Evolutionary conservation across 1,284 basidiomycete species (phyloP).

Genomic region (Earliella scabrosa): DNA sequence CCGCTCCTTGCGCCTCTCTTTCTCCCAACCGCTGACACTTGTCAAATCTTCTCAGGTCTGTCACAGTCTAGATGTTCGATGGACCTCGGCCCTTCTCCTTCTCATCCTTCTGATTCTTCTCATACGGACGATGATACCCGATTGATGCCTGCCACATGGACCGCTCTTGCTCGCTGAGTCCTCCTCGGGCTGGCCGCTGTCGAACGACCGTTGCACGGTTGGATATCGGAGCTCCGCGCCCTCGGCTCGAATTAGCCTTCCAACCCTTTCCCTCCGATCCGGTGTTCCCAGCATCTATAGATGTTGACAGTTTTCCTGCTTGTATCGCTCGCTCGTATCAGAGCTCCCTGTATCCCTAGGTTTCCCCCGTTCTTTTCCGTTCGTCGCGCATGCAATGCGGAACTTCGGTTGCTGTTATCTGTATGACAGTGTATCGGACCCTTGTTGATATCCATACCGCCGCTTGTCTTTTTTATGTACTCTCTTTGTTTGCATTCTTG

Average conservation of each 20-base stretch:
- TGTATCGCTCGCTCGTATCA: too few species aligned
- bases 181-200: too few species aligned
- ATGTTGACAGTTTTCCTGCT: neutral
- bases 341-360: neutral
- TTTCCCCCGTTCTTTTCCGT: too few species aligned
- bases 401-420: too few species aligned
- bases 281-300: neutral
- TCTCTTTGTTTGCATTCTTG: too few species aligned
- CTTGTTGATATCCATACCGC: too few species aligned
- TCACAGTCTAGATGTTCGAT: conserved; percentile 11
- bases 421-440: too few species aligned
- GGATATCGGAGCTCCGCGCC: neutral
- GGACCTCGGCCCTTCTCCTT: neutral
- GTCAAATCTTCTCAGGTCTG: neutral
- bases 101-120: conserved; percentile 17
- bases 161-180: neutral
- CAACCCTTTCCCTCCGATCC: neutral
- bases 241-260: neutral
- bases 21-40: neutral
- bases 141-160: conserved; percentile 19
- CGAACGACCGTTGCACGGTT: neutral
- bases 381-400: neutral
- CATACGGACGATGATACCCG: conserved; percentile 19
- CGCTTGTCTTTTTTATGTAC: too few species aligned
- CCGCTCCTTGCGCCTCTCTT: neutral